Conservation (phyloP, 768 basidiomycete genomes). For the Kondoa subrosea region DNA sequence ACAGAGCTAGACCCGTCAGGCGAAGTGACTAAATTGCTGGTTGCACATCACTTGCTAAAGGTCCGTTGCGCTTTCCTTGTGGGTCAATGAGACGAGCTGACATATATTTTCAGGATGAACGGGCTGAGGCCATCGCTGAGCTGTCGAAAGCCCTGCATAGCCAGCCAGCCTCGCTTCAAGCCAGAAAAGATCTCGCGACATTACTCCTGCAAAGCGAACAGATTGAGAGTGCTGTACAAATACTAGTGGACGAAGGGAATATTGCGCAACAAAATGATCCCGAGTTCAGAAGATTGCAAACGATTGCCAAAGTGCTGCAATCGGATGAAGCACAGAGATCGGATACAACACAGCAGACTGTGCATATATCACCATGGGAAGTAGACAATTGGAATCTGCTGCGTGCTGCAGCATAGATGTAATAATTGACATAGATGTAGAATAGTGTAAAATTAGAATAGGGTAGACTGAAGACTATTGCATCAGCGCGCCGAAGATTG, state of each 20-base stretch:
- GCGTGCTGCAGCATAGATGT: not conserved
- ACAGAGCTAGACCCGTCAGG: conserved; percentile 7
- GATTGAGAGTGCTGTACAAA: not conserved
- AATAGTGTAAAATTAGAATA: not conserved
- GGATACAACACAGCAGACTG: not conserved
- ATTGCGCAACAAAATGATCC: not conserved
- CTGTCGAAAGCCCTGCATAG: not conserved
- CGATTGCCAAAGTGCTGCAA: not conserved
- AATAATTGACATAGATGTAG: not conserved
- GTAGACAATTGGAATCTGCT: not conserved
- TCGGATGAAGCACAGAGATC: not conserved
- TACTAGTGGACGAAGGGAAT: not conserved
- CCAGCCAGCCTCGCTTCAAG: not conserved
- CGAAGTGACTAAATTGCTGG: conserved; percentile 10
- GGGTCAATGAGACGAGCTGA: not conserved
- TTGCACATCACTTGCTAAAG: conserved; percentile 4
- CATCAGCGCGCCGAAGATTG: too few relatives aligned
- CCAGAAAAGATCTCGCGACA: not conserved
- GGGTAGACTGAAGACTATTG: not conserved
- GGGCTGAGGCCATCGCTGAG: not conserved
- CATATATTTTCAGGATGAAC: not conserved
- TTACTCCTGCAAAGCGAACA: not conserved
- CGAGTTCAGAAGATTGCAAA: not conserved
- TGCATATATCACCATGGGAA: not conserved
- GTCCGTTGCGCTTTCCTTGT: not conserved